Evolutionary conservation across 805 yeast genomes (phyloP).

Genomic region (Maudiozyma turicensis): DNA sequence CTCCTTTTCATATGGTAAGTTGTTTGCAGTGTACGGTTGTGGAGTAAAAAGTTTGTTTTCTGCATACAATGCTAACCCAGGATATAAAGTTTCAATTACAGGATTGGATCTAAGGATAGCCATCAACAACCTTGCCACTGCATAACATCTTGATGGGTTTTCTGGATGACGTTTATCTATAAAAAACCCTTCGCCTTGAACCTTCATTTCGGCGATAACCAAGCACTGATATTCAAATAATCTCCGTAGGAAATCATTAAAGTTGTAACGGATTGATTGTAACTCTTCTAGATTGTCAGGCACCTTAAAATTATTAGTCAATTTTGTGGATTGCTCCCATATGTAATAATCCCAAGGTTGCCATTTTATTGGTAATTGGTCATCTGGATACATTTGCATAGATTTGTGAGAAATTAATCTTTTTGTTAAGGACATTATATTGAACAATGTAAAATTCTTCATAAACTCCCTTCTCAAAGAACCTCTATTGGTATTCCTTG

Average conservation of each 20-base stretch:
- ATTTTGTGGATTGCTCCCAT: slow-evolving; percentile 9
- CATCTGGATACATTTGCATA: neutral
- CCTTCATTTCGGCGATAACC: slow-evolving; percentile 16
- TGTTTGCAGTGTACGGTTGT: too few species aligned
- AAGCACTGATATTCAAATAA: slow-evolving; percentile 11
- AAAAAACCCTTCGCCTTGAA: slow-evolving; percentile 3
- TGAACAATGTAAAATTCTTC: slow-evolving; percentile 15
- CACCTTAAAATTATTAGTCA: slow-evolving; percentile 1
- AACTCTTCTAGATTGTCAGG: slow-evolving; percentile 9
- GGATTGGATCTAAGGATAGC: slow-evolving; percentile 10
- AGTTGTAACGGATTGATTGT: slow-evolving; percentile 6
- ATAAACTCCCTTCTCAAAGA: slow-evolving; percentile 17
- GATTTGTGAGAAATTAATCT: neutral
- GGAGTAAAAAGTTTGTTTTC: neutral
- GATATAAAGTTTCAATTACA: slow-evolving; percentile 12
- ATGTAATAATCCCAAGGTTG: slow-evolving; percentile 17
- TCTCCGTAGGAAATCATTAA: slow-evolving; percentile 13
- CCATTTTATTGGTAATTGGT: slow-evolving; percentile 1
- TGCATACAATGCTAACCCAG: slow-evolving; percentile 9
- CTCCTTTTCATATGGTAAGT: neutral
- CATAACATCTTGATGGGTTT: slow-evolving; percentile 5
- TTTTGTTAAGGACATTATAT: slow-evolving; percentile 9
- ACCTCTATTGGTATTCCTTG: slow-evolving; percentile 5
- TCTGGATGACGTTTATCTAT: neutral
- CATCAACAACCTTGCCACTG: slow-evolving; percentile 8